Conservation (phyloP, 176 grass and related monocot species). For the Aegilops bicornis region DNA sequence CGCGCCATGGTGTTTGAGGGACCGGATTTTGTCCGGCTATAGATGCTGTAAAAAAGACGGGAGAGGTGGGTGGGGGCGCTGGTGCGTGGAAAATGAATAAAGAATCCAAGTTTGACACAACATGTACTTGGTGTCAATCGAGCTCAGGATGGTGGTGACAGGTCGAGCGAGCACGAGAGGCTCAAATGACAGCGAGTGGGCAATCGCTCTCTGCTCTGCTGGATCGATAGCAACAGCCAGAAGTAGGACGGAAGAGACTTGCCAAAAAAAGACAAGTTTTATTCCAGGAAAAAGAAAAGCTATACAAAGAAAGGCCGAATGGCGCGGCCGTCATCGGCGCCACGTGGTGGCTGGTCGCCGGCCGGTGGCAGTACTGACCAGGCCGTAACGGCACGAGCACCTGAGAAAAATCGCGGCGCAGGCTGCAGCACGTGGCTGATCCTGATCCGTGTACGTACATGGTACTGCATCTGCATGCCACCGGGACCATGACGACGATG, state of each 20-base stretch:
- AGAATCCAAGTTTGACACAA: background rate
- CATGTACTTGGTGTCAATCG: background rate
- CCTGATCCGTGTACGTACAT: too few species aligned
- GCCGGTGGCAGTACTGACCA: background rate
- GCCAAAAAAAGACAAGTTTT: background rate
- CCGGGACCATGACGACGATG: background rate
- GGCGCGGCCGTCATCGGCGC: background rate
- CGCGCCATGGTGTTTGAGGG: too few species aligned
- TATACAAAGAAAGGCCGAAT: too few species aligned
- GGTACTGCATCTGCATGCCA: too few species aligned
- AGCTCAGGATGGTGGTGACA: background rate
- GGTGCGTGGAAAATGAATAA: too few species aligned
- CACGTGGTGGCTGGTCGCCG: background rate
- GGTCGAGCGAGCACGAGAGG: background rate
- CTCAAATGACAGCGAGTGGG: background rate
- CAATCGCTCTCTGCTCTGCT: too few species aligned
- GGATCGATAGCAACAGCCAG: too few species aligned
- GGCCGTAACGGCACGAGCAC: background rate
- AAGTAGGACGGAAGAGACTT: background rate
- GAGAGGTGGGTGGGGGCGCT: too few species aligned
- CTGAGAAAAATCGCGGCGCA: background rate
- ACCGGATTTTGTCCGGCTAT: too few species aligned
- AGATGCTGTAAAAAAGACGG: too few species aligned
- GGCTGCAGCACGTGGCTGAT: background rate
- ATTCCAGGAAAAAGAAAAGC: too few species aligned